phyloP scores from a whole-genome alignment of 2,329 filamentous ascomycete genomes.

The Ceratocystis cacaofunesta region DNA sequence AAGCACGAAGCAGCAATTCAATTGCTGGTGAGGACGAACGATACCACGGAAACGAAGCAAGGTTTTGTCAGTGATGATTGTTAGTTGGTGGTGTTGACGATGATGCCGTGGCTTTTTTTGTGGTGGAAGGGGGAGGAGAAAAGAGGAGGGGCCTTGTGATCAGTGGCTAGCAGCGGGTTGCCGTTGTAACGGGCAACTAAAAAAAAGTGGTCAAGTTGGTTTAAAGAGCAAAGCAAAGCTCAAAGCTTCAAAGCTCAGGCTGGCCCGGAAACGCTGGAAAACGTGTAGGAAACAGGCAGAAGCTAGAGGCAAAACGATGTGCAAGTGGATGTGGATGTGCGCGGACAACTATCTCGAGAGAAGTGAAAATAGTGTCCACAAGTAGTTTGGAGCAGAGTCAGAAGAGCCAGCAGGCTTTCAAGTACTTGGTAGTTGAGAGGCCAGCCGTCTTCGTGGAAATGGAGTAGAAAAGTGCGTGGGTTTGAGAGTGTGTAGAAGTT shows the following conservation, averaged over 20 bases:
- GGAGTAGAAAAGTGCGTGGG: too few species aligned
- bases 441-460: conserved; percentile 9
- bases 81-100: background rate
- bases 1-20: conserved; percentile 10
- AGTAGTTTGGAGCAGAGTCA: background rate
- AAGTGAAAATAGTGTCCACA: conserved; percentile 2
- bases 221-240: background rate
- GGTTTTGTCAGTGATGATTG: background rate
- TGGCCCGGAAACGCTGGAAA: background rate
- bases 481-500: background rate
- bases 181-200: conserved; percentile 1
- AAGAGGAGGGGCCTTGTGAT: background rate
- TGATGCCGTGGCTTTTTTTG: conserved; percentile 2
- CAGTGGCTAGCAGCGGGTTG: conserved; percentile 1
- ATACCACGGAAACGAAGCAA: background rate
- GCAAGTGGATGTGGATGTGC: background rate
- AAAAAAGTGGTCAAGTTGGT: background rate
- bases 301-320: background rate
- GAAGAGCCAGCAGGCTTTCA: conserved; percentile 12
- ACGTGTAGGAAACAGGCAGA: background rate
- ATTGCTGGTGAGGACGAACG: conserved; percentile 5
- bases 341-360: background rate
- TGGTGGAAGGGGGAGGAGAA: background rate
- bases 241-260: background rate
- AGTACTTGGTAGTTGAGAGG: conserved; percentile 15